These are phyloP conservation scores for Dalbergia cultrata DNA, from an alignment of 306 rosid species.

Conservation along the genomic window DNA sequence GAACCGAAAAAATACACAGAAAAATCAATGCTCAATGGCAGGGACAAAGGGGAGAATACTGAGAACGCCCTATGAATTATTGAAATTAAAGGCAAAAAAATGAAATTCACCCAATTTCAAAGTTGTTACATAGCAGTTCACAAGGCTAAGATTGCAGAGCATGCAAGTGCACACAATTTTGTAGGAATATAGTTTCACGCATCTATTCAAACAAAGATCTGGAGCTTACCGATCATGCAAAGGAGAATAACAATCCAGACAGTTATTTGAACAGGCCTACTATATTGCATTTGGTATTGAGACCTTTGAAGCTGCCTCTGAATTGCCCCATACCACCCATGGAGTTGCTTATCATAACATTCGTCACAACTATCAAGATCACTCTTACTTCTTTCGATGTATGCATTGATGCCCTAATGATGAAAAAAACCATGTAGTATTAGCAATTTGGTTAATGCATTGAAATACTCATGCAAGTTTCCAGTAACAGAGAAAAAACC, in stretches of 20 bases:
- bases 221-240: conserved; percentile 80
- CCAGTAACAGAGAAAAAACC: background rate
- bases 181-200: background rate
- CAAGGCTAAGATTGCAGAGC: conserved; percentile 15
- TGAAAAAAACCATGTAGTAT: background rate
- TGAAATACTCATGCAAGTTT: conserved; percentile 13
- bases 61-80: background rate
- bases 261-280: conserved; percentile 69
- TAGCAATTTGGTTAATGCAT: conserved; percentile 2
- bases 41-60: background rate
- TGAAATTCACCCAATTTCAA: conserved; percentile 16
- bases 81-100: background rate
- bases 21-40: background rate
- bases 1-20: background rate
- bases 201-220: conserved; percentile 25
- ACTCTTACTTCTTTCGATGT: conserved; percentile 75
- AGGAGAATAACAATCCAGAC: conserved; percentile 72
- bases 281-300: conserved; percentile 87
- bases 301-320: conserved; percentile 91
- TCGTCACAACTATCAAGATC: conserved; percentile 72
- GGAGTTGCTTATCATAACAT: conserved; percentile 76
- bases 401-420: conserved; percentile 58
- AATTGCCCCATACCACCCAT: conserved; percentile 92
- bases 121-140: background rate
- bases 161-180: conserved; percentile 18